phyloP scores from a whole-genome alignment of 345 rosid species.

The Eutrema yunnanense region DNA sequence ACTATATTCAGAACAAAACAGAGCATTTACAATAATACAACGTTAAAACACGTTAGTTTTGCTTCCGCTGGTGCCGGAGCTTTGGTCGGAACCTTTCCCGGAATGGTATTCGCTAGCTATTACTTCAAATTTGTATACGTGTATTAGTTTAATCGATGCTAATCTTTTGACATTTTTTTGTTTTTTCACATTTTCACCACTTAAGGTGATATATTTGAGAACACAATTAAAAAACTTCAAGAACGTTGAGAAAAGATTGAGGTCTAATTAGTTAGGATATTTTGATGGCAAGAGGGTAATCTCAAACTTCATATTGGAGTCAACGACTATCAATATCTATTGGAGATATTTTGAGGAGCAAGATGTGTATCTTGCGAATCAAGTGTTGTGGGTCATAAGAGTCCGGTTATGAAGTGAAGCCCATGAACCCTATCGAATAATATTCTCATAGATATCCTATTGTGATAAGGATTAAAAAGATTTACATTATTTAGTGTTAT shows the following conservation, averaged over 20 bases:
- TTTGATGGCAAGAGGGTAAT: conserved; percentile 22
- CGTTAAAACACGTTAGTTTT: not conserved
- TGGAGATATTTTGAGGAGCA: too few relatives aligned
- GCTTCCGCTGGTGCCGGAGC: conserved; percentile 53
- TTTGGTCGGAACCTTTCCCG: conserved; percentile 35
- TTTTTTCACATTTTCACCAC: not conserved
- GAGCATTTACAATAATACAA: too few relatives aligned
- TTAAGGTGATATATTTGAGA: conserved; percentile 35
- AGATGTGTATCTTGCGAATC: too few relatives aligned
- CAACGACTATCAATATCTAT: conserved; percentile 28
- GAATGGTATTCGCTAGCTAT: conserved; percentile 14
- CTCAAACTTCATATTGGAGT: conserved; percentile 33
- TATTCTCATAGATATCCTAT: too few relatives aligned
- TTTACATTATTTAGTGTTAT: too few relatives aligned
- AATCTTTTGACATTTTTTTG: not conserved
- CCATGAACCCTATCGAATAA: not conserved
- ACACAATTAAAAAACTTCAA: conserved; percentile 36
- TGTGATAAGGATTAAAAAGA: too few relatives aligned
- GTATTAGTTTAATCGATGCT: too few relatives aligned
- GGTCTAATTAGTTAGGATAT: conserved; percentile 31
- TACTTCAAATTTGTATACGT: too few relatives aligned
- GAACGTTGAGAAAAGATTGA: conserved; percentile 22
- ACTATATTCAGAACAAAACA: too few relatives aligned
- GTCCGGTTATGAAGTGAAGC: too few relatives aligned
- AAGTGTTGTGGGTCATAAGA: too few relatives aligned